phyloP scores from a whole-genome alignment of 1,284 basidiomycete species.

The Puccinia sorghi region DNA sequence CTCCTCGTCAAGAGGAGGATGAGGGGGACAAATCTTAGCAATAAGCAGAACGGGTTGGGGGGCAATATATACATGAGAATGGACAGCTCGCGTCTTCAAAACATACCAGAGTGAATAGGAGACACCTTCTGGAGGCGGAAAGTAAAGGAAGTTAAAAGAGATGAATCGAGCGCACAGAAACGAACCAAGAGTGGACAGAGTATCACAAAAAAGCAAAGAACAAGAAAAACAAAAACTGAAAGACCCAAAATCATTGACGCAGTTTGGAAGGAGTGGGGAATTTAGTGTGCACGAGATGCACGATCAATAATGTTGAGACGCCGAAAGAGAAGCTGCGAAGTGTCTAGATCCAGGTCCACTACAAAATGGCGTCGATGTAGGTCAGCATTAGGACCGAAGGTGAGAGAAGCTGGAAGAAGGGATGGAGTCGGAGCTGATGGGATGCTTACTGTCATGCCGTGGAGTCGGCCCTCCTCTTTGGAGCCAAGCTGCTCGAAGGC shows the following conservation, averaged over 20 bases:
- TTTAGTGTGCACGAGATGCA: neutral
- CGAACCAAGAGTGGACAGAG: neutral
- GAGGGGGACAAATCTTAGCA: neutral
- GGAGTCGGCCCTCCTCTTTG: constrained; percentile 63
- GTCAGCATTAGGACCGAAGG: constrained; percentile 1
- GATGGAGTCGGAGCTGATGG: neutral
- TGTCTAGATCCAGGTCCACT: constrained; percentile 18
- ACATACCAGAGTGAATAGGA: constrained; percentile 1
- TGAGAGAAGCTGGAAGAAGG: neutral
- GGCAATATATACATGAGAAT: neutral
- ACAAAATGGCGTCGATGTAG: neutral
- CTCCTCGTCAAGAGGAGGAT: neutral
- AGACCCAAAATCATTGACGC: constrained; percentile 6
- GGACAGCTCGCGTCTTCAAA: neutral
- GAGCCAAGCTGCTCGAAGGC: constrained; percentile 63
- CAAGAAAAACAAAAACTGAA: neutral
- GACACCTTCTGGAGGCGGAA: neutral
- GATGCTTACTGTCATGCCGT: constrained; percentile 57
- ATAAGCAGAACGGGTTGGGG: neutral
- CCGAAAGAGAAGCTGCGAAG: neutral
- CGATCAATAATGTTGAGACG: neutral
- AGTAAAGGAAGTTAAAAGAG: neutral
- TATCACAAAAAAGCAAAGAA: neutral
- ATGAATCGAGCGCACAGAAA: neutral
- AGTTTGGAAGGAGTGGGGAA: neutral